Percentiles rank a stretch among this genome's conserved stretches.
phyloP scores from a whole-genome alignment of 768 basidiomycete genomes.

The Rhizopogon vesiculosus region DNA sequence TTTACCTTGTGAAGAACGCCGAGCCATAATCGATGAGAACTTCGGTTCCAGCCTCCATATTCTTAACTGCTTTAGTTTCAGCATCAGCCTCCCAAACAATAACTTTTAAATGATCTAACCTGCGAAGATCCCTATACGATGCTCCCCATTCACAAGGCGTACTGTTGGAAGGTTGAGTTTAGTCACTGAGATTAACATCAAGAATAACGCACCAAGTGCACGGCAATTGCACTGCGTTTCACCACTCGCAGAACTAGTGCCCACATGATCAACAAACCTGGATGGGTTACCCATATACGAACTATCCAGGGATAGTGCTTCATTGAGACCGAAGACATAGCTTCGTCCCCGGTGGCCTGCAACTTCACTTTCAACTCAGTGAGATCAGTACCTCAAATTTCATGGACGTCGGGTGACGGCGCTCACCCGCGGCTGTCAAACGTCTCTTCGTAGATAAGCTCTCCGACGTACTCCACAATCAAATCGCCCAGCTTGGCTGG shows the following conservation, averaged over 20 bases:
- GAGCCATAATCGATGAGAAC: slow-evolving; percentile 57
- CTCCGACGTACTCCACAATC: slow-evolving; percentile 66
- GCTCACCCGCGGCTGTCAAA: slow-evolving; percentile 48
- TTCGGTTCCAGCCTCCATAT: slow-evolving; percentile 40
- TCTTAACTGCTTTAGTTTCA: slow-evolving; percentile 27
- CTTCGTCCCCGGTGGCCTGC: slow-evolving; percentile 46
- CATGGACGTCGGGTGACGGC: not conserved
- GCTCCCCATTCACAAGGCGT: slow-evolving; percentile 58
- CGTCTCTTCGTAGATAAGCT: slow-evolving; percentile 48
- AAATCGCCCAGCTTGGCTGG: slow-evolving; percentile 39
- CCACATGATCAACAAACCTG: slow-evolving; percentile 64
- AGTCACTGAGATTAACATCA: not conserved
- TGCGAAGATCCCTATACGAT: slow-evolving; percentile 61
- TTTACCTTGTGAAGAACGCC: slow-evolving; percentile 32
- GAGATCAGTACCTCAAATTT: not conserved
- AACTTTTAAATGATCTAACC: slow-evolving; percentile 29
- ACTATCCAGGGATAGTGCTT: slow-evolving; percentile 46
- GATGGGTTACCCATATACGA: slow-evolving; percentile 53
- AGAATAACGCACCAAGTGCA: slow-evolving; percentile 35
- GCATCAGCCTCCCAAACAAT: not conserved
- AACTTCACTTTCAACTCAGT: slow-evolving; percentile 30
- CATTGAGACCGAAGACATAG: slow-evolving; percentile 59
- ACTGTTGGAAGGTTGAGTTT: slow-evolving; percentile 30
- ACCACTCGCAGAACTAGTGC: slow-evolving; percentile 8
- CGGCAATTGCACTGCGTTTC: slow-evolving; percentile 34